Conservation (phyloP, 208 protist genomes). For the Leishmania lainsoni region DNA sequence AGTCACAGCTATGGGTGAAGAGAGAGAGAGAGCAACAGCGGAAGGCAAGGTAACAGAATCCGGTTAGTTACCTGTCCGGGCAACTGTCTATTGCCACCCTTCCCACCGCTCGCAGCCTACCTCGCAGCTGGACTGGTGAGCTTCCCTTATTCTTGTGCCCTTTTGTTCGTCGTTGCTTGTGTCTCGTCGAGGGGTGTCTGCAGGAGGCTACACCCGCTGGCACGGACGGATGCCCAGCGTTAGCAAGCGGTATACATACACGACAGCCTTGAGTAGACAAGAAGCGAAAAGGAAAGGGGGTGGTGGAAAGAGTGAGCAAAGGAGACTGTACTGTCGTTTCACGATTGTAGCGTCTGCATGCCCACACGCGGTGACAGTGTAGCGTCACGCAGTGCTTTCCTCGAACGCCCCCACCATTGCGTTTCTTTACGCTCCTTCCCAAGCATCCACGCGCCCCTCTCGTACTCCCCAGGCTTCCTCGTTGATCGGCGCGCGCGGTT, state of each 20-base stretch:
- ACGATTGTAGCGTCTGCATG: not conserved
- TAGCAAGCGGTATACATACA: not conserved
- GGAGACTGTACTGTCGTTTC: not conserved
- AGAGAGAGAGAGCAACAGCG: not conserved
- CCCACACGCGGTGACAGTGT: not conserved
- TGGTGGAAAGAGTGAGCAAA: not conserved
- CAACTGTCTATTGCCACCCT: not conserved
- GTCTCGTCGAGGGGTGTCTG: not conserved
- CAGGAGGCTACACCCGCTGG: not conserved
- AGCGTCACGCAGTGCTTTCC: not conserved
- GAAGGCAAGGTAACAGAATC: constrained; percentile 9
- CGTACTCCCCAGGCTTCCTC: not conserved
- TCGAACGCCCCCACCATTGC: too few relatives aligned
- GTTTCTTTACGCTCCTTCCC: not conserved
- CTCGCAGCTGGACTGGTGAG: not conserved
- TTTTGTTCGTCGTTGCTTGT: not conserved
- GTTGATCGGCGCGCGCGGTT: constrained; percentile 43
- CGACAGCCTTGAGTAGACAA: not conserved
- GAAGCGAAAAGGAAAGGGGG: not conserved
- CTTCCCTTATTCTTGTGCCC: not conserved
- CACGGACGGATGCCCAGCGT: not conserved
- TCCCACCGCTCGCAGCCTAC: not conserved
- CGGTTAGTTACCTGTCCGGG: constrained; percentile 28
- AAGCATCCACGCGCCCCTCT: not conserved
- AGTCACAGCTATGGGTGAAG: not conserved